These are phyloP conservation scores for Sordariomycetes sp. DNA, from an alignment of 2,329 filamentous ascomycete genomes.

Conservation along the genomic window DNA sequence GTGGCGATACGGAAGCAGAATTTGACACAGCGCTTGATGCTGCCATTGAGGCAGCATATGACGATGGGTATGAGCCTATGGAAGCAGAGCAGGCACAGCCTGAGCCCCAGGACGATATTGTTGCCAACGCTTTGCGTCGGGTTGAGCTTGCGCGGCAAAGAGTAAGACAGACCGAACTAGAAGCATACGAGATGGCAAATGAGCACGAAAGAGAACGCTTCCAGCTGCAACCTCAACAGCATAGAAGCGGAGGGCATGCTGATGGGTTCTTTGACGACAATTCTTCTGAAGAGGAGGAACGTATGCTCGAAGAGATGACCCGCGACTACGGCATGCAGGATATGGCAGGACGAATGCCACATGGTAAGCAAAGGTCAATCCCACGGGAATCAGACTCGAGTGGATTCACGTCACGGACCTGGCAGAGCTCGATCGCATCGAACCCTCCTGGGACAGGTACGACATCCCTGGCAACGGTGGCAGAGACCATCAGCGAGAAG, in stretches of 20 bases:
- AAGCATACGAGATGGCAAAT: conserved; percentile 33
- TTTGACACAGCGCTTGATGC: conserved; percentile 93
- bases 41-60: conserved; percentile 91
- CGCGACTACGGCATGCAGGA: conserved; percentile 74
- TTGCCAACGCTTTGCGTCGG: conserved; percentile 50
- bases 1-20: conserved; percentile 73
- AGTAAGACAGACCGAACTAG: conserved; percentile 64
- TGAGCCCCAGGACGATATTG: conserved; percentile 32
- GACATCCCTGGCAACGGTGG: conserved; percentile 55
- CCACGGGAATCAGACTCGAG: conserved; percentile 78
- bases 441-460: conserved; percentile 53
- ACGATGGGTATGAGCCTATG: conserved; percentile 77
- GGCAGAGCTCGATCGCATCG: conserved; percentile 70
- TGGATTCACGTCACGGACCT: conserved; percentile 66
- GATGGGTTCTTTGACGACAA: conserved; percentile 56
- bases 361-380: conserved; percentile 44
- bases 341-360: conserved; percentile 50
- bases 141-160: conserved; percentile 70
- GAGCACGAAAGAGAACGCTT: conserved; percentile 36
- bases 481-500: conserved; percentile 37
- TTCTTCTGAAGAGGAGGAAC: conserved; percentile 64
- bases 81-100: conserved; percentile 29
- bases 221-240: conserved; percentile 1
- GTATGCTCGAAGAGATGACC: conserved; percentile 80
- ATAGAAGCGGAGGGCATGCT: neutral